A percentile compares a stretch with the other conserved stretches of the same genome.
Conservation (phyloP, 176 grass and related monocot species). For the Cocos nucifera region DNA sequence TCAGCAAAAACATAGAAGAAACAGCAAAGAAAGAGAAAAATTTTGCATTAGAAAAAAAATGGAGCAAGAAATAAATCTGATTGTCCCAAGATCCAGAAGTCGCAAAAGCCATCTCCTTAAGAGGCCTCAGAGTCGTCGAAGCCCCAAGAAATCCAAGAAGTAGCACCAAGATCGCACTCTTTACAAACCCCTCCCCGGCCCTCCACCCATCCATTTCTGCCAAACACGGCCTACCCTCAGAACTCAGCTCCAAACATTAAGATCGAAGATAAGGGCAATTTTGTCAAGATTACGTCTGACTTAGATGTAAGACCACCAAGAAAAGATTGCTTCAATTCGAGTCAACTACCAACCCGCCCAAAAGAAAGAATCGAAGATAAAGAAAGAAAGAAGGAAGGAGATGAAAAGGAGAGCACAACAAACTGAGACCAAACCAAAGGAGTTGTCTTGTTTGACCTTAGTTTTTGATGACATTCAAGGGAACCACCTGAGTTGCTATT, state of each 20-base stretch:
- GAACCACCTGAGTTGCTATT: too few relatives aligned
- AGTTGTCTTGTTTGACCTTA: too few relatives aligned
- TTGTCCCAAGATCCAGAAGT: slow-evolving; percentile 55
- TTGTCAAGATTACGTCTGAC: slow-evolving; percentile 6
- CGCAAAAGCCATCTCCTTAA: slow-evolving; percentile 46
- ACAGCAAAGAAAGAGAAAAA: too few relatives aligned
- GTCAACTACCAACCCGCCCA: slow-evolving; percentile 42
- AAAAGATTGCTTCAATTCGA: slow-evolving; percentile 29
- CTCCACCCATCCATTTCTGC: slow-evolving; percentile 11
- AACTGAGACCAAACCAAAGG: too few relatives aligned
- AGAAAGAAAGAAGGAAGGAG: background rate
- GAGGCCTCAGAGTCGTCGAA: slow-evolving; percentile 49
- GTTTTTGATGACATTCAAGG: too few relatives aligned
- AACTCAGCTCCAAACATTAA: background rate
- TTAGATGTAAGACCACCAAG: background rate
- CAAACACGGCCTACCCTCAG: background rate
- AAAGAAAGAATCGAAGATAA: slow-evolving; percentile 15
- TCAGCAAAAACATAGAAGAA: too few relatives aligned
- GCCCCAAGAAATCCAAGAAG: slow-evolving; percentile 29
- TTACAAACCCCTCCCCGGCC: slow-evolving; percentile 22
- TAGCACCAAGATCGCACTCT: slow-evolving; percentile 4
- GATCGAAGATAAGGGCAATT: background rate
- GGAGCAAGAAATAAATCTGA: slow-evolving; percentile 43
- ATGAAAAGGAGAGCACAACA: slow-evolving; percentile 53
- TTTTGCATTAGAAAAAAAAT: background rate